phyloP scores from a whole-genome alignment of 2,329 filamentous ascomycete genomes.

The Botryotinia globosa region DNA sequence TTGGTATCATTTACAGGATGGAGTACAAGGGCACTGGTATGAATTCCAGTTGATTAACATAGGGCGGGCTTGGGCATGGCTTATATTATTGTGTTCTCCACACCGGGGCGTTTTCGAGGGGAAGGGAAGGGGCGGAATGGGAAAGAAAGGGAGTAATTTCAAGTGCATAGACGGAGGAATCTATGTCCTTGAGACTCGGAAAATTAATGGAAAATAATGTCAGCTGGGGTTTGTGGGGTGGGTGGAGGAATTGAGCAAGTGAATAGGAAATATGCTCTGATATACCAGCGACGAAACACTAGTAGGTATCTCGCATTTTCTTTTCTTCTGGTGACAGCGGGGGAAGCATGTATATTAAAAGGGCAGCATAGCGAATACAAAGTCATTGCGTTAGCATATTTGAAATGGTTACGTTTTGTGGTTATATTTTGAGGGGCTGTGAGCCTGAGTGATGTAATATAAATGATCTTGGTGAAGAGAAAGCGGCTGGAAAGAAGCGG shows the following conservation, averaged over 20 bases:
- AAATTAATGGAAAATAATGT: background rate
- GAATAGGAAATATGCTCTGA: background rate
- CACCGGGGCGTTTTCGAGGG: background rate
- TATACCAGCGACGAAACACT: background rate
- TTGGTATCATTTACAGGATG: slow-evolving; percentile 8
- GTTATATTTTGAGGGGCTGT: background rate
- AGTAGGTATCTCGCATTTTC: background rate
- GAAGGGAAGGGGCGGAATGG: background rate
- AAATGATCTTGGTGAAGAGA: background rate
- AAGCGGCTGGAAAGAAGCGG: background rate
- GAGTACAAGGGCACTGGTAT: background rate
- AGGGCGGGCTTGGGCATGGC: background rate
- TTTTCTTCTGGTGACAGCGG: background rate
- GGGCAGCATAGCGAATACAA: background rate
- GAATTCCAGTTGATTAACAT: background rate
- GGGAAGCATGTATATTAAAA: background rate
- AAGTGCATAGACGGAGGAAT: background rate
- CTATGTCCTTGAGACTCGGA: background rate
- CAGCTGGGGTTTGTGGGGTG: background rate
- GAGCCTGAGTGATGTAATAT: background rate
- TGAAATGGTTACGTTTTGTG: background rate
- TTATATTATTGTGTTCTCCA: slow-evolving; percentile 6
- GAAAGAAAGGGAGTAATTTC: background rate
- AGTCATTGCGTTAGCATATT: background rate
- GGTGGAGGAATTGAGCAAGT: background rate